Base-by-base conservation (phyloP, 257 asterid genomes). In the Nicotiana obtusifolia region DNA sequence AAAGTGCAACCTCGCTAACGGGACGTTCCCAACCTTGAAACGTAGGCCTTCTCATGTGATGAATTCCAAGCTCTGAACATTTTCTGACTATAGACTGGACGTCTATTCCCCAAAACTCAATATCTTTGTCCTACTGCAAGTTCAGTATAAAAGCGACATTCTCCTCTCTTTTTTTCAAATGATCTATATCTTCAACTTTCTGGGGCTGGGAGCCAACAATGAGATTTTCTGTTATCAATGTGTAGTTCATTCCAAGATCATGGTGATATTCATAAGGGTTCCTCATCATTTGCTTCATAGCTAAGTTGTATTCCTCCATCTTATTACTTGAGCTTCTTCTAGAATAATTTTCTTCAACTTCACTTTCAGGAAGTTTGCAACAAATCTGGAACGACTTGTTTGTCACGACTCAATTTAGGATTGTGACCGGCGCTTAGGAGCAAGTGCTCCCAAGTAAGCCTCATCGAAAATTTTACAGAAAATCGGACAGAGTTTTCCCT, bases 161-260 rank as follows among this genome's bases (percentile, higher is more conserved):
- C 65, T 85, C 91, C 64, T 92, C 94, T 82, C n/a, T n/a, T n/a
- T 87, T 89, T 86, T 87, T 95, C 84, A 95, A 85, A 87, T 95
- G 94, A 85, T 92, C 94, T 24, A 95, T 89, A 84, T 95, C 98
- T 82, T 92, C 97, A 28, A 79, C 90, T 84, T 90, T 95, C 87
- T 95, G 99, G 84, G 99, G 98, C 84, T 95, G 99, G 62, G 99
- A 92, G 44, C 99, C 99, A 22, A 95, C 97, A 4, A 95, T 90
- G 81, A 95, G 87, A 82, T 89, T 84, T 69, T 95, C 98, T 10
- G 95, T 91, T 88, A 95, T 95, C 90, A 91, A 80, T 16, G 97
- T 90, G 80, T 95, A 93, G 91, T 91, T 95, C 99, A 95, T 95
- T 37, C 99, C 98, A 37, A 95, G 94, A 87, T 93, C 99, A 77